phyloP scores from a whole-genome alignment of 768 basidiomycete species.

The Phylloporus scabripes region DNA sequence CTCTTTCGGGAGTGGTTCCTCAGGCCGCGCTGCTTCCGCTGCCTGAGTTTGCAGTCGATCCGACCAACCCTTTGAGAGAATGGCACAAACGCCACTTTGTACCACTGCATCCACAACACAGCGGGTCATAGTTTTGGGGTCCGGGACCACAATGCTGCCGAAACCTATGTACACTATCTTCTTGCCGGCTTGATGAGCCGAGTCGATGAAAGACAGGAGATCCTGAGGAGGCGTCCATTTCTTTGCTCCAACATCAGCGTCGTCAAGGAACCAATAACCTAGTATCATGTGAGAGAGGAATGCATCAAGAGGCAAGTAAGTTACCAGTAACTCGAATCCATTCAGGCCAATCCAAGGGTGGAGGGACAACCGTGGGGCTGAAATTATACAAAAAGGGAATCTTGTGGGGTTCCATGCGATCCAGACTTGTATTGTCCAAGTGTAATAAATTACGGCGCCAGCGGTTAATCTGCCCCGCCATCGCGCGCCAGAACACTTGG shows the following conservation, averaged over 20 bases:
- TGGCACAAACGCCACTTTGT: conserved; percentile 82
- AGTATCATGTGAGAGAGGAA: conserved; percentile 5
- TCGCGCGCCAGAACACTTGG: conserved; percentile 96
- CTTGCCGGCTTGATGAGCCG: conserved; percentile 67
- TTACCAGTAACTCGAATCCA: conserved; percentile 92
- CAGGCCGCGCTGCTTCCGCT: conserved; percentile 51
- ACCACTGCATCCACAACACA: conserved; percentile 86
- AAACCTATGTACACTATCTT: conserved; percentile 98
- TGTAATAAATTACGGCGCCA: conserved; percentile 79
- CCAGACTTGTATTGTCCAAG: conserved; percentile 77
- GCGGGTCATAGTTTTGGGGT: conserved; percentile 88
- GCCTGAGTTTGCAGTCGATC: conserved; percentile 75
- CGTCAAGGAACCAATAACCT: conserved; percentile 98
- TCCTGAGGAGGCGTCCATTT: conserved; percentile 87
- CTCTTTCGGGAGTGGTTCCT: conserved; percentile 68
- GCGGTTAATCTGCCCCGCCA: conserved; percentile 88
- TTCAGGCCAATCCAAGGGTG: conserved; percentile 97
- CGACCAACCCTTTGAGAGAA: conserved; percentile 98
- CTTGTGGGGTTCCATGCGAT: conserved; percentile 96
- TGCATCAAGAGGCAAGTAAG: conserved; percentile 6
- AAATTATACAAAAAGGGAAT: conserved; percentile 98
- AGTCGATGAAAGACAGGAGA: conserved; percentile 76
- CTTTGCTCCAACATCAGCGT: conserved; percentile 81
- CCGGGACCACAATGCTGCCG: conserved; percentile 94
- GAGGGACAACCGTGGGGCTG: conserved; percentile 84